These are phyloP conservation scores for Trifolium pratense DNA, from an alignment of 306 rosid species.

Conservation along the genomic window DNA sequence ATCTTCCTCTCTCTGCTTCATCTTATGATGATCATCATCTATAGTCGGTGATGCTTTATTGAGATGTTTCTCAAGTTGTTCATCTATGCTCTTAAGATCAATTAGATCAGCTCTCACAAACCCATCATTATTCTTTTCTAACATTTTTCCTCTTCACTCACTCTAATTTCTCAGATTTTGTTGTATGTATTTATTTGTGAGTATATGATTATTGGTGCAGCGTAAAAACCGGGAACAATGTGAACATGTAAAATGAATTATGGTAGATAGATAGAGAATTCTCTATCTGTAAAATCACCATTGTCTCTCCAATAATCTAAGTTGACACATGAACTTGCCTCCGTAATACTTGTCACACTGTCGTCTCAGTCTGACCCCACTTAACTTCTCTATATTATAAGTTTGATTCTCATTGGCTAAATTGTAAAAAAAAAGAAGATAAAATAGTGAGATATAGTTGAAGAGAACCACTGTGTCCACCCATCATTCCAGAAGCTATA, in stretches of 20 bases:
- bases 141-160: conserved; percentile 47
- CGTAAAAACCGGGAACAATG: neutral
- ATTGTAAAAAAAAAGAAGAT: no score
- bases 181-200: neutral
- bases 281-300: conserved; percentile 34
- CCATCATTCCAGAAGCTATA: no score
- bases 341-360: conserved; percentile 4
- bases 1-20: conserved; percentile 40
- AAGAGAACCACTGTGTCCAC: no score
- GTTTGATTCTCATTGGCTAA: no score
- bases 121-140: conserved; percentile 70
- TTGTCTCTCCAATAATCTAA: conserved; percentile 53
- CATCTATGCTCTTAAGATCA: conserved; percentile 97
- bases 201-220: neutral
- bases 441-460: no score
- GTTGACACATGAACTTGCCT: conserved; percentile 92
- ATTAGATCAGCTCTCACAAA: conserved; percentile 97
- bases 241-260: neutral
- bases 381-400: no score
- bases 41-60: conserved; percentile 63
- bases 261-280: conserved; percentile 8
- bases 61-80: conserved; percentile 87
- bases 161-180: neutral
- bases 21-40: conserved; percentile 51
- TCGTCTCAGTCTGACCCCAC: no score